These are phyloP conservation scores for Phytophthora kernoviae DNA, from an alignment of 352 stramenopile species.

Conservation along the genomic window DNA sequence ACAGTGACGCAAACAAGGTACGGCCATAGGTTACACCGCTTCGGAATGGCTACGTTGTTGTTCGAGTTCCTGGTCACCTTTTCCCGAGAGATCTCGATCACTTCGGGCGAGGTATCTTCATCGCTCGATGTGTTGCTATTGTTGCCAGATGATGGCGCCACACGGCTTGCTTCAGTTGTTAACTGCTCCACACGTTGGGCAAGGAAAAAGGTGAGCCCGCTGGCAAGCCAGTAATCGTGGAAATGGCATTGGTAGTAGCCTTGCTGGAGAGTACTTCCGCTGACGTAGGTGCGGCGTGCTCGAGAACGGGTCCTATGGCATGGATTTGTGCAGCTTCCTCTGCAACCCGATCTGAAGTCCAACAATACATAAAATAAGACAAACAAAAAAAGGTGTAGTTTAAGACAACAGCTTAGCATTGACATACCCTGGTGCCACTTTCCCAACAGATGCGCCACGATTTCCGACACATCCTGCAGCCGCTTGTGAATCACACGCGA, in stretches of 20 bases:
- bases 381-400: too few species aligned
- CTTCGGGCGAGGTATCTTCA: constrained; percentile 12
- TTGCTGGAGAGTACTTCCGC: constrained; percentile 20
- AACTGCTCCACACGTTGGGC: constrained; percentile 34
- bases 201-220: constrained; percentile 37
- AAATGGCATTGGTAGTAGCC: constrained; percentile 15
- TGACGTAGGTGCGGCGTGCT: constrained; percentile 21
- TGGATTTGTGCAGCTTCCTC: constrained; percentile 36
- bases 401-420: too few species aligned
- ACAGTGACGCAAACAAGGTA: too few species aligned
- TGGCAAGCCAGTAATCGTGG: constrained; percentile 31
- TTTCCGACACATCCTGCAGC: constrained; percentile 75
- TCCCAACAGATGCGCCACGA: constrained; percentile 64
- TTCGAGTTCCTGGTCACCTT: constrained; percentile 22
- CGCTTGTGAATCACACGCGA: constrained; percentile 76
- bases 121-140: constrained; percentile 26
- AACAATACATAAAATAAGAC: background rate
- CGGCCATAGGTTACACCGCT: constrained; percentile 36
- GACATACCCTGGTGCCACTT: constrained; percentile 74
- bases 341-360: constrained; percentile 30
- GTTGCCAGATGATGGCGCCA: constrained; percentile 8
- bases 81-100: constrained; percentile 22
- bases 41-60: constrained; percentile 33
- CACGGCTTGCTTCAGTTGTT: constrained; percentile 16
- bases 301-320: constrained; percentile 18